Conservation (phyloP, 352 stramenopile genomes). For the Plasmopara halstedii region DNA sequence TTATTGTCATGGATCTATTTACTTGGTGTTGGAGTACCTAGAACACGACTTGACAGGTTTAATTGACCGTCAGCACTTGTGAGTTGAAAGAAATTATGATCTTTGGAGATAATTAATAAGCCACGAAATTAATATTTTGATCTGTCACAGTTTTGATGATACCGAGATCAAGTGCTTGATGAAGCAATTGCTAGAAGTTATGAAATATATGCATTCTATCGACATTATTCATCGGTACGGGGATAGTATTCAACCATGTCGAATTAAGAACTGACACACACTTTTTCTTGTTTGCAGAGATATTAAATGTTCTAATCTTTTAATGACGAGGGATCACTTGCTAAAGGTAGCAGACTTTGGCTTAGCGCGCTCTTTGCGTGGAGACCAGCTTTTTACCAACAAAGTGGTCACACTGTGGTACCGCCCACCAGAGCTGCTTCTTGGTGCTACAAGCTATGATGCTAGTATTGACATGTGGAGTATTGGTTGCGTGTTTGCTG, state of each 20-base stretch:
- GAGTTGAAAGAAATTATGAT: slow-evolving; percentile 7
- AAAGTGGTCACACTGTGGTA: slow-evolving; percentile 97
- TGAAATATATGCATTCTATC: slow-evolving; percentile 83
- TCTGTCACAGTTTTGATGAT: slow-evolving; percentile 76
- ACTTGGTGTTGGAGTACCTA: slow-evolving; percentile 84
- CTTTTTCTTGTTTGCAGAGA: slow-evolving; percentile 26
- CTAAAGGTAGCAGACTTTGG: slow-evolving; percentile 86
- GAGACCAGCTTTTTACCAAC: slow-evolving; percentile 89
- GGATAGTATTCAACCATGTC: neutral
- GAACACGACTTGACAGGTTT: slow-evolving; percentile 85
- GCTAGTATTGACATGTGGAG: slow-evolving; percentile 94
- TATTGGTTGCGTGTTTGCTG: slow-evolving; percentile 86
- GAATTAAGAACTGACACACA: neutral
- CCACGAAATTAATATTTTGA: too few species aligned
- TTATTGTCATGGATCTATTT: slow-evolving; percentile 83
- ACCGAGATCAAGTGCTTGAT: slow-evolving; percentile 85
- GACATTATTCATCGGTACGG: slow-evolving; percentile 81
- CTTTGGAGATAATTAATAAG: neutral
- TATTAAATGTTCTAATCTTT: slow-evolving; percentile 91
- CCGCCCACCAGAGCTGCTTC: slow-evolving; percentile 88
- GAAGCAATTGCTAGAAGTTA: slow-evolving; percentile 79
- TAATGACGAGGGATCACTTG: slow-evolving; percentile 70
- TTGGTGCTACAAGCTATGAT: slow-evolving; percentile 91
- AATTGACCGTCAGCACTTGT: slow-evolving; percentile 81
- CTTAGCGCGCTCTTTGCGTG: slow-evolving; percentile 74